A percentile compares a stretch with the other conserved stretches of the same genome.
These are phyloP conservation scores for Aurantiochytrium sp. DNA, from an alignment of 108 stramenopile species.

Conservation along the genomic window DNA sequence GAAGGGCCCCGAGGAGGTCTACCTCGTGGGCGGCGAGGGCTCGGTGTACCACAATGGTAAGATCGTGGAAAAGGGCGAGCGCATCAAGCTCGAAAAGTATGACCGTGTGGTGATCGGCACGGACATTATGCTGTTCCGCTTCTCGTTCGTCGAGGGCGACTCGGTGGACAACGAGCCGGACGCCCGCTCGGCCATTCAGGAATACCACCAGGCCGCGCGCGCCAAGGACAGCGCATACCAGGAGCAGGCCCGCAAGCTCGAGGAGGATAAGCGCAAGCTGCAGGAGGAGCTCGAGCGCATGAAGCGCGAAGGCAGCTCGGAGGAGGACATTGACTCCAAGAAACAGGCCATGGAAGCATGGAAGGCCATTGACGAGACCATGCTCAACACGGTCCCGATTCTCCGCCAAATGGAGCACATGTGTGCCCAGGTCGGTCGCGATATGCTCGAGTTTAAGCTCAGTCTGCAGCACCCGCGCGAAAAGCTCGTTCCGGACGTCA, in stretches of 20 bases:
- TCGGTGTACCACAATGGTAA: constrained; percentile 53
- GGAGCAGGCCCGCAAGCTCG: neutral
- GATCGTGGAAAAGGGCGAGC: constrained; percentile 44
- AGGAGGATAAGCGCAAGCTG: constrained; percentile 4
- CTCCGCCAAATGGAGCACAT: constrained; percentile 12
- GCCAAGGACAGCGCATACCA: neutral
- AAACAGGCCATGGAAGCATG: constrained; percentile 17
- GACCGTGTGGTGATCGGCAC: constrained; percentile 53
- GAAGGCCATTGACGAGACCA: constrained; percentile 28
- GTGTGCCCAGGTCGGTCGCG: neutral
- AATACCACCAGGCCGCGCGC: neutral
- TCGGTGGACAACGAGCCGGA: neutral
- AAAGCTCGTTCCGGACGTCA: constrained; percentile 27
- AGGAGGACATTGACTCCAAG: constrained; percentile 6
- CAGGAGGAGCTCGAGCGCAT: constrained; percentile 13
- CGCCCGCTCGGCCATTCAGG: neutral
- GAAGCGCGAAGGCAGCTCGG: constrained; percentile 6
- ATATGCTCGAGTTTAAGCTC: constrained; percentile 48
- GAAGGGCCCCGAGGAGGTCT: constrained; percentile 40
- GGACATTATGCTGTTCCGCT: constrained; percentile 33
- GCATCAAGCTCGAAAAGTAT: constrained; percentile 34
- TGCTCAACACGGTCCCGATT: neutral
- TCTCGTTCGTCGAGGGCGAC: neutral
- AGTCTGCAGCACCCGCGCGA: constrained; percentile 49
- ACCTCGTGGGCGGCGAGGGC: constrained; percentile 48